phyloP scores from a whole-genome alignment of 129 eudicot genomes.

The Tagetes erecta region DNA sequence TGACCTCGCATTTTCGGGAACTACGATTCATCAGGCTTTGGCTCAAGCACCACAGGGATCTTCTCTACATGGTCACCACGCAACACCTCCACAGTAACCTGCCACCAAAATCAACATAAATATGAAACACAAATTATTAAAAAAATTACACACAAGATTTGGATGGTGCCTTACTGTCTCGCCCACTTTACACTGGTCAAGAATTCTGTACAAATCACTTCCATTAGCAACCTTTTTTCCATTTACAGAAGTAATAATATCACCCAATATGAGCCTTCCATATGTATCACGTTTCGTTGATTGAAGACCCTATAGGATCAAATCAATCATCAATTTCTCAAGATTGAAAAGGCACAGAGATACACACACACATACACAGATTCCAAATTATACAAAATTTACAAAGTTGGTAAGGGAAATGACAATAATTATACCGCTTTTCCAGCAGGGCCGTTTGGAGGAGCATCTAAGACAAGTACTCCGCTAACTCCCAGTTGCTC shows the following conservation, averaged over 20 bases:
- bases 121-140: not conserved
- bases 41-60: conserved; percentile 88
- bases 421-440: conserved; percentile 66
- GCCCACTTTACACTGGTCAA: conserved; percentile 94
- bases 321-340: conserved; percentile 17
- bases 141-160: not conserved
- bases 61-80: conserved; percentile 94
- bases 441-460: conserved; percentile 93
- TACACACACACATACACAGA: not conserved
- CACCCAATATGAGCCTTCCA: conserved; percentile 87
- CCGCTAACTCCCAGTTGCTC: conserved; percentile 98
- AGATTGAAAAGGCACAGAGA: conserved; percentile 9
- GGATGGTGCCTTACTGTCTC: conserved; percentile 54
- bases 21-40: conserved; percentile 79
- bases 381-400: conserved; percentile 6
- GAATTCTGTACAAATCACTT: conserved; percentile 90
- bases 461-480: conserved; percentile 95
- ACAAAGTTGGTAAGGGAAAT: conserved; percentile 17
- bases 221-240: conserved; percentile 83
- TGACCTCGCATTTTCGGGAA: conserved; percentile 34
- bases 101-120: conserved; percentile 17
- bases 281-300: conserved; percentile 87
- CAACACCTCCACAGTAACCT: conserved; percentile 90
- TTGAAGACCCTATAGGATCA: conserved; percentile 66
- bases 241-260: conserved; percentile 83